Base-by-base conservation (phyloP, 176 grass and related monocot species). In the Tillandsia leiboldiana region DNA sequence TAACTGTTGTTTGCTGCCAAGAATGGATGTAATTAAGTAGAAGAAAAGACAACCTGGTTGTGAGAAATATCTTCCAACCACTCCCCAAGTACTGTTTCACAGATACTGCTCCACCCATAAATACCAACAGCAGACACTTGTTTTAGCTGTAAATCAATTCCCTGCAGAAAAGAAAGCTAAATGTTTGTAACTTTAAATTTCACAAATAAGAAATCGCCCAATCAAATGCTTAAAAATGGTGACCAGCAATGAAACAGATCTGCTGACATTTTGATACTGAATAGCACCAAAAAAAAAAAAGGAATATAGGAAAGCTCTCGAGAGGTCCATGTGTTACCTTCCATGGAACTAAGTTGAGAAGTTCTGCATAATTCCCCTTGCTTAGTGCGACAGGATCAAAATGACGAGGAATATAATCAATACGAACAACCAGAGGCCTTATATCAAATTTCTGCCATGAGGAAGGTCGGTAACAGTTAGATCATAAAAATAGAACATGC, bases 41-140 rank as follows among this genome's bases (percentile, higher is more conserved):
- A 15, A 17, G 54, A 8, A 59, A 59, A 59, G n/a, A 17, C 54
- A 59, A 99, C 94, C 94, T 99, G 94, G 67, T 99, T 93, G 69
- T 93, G 88, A 54, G 94, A 92, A 77, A 99, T 93, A 63, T 99
- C 94, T 75, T 99, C 94, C 73, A 99, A 83, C 94, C 89, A 99
- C 47, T 90, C 94, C 1, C 79, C 86, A 75, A 86, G 74, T 77
- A 99, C 77, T 72, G 82, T 88, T 77, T 93, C 94, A 70, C 82
- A 90, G 74, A 99, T 86, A 65, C 75, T 99, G 54, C 84, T 89
- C 86, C 86, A 99, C 50, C 94, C 94, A 58, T 93, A 99, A 85
- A 99, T 70, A 48, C 94, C 94, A 88, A 84, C 74, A 70, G 87
- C 89, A 80, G 89, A 90, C 74, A 99, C 94, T 81, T 85, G 78